Evolutionary conservation across 345 rosid genomes (phyloP), one percentile per base, ranked within the genome.

Genomic region (Laguncularia racemosa): DNA sequence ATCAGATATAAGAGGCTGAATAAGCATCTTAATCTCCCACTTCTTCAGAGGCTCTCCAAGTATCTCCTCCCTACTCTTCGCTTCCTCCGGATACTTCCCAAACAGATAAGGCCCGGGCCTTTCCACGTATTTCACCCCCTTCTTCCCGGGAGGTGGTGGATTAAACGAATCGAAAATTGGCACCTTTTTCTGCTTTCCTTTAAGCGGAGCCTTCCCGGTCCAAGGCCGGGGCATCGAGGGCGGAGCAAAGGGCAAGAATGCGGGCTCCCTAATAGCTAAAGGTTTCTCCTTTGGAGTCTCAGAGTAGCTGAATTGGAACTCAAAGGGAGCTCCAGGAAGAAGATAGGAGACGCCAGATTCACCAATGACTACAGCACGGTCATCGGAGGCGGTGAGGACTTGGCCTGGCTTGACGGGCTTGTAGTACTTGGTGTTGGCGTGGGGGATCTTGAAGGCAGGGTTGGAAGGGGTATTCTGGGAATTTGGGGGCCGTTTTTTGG

Each of bases 141-240:
- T 55, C 67, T 75, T 73, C 38, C 79, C 88, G 0, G 81, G 72
- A 2, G 85, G 88, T 10, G 90, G 88, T 20, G 90, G 83, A 46
- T 74, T 58, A 58, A 88, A 79, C 14, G 95, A 85, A 62, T 84
- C 95, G 50, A 84, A 89, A 16, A 89, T 76, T 14, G 89, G 96
- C 44, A 83, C 70, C 68, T 92, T 91, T 73, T 87, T 91, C 83
- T 82, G 77, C 70, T 83, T 67, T 52, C 78, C 78, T 70, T 86
- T 86, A 74, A 92, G 45, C 47, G 98, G 98, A n/a, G 92, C 89
- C 69, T 92, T 92, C 63, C 98, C 98, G 0, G 98, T 92, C 98
- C 98, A 89, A 2, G 98, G 98, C 46, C 98, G 74, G 14, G 88
- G 84, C 98, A 88, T 88, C 44, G 96, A 76, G 52, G 98, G 98